Percentiles rank a stretch among this genome's conserved stretches.
phyloP scores from a whole-genome alignment of 305 asterid species.

The Fraxinus floribunda region DNA sequence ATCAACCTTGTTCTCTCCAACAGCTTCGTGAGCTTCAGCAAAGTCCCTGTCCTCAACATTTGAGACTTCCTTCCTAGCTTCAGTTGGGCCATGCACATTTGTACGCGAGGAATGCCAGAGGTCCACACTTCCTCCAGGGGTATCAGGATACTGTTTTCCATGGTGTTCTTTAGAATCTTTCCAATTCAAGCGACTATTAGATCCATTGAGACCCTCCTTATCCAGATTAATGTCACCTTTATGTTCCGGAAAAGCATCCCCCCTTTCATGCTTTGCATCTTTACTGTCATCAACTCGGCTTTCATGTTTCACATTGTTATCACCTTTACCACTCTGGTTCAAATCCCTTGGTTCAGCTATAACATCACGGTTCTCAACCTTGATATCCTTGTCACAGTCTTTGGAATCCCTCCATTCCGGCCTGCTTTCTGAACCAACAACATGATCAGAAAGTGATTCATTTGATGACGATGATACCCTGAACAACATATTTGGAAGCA shows the following conservation, averaged over 20 bases:
- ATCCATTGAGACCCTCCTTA: constrained; percentile 57
- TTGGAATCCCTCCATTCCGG: constrained; percentile 62
- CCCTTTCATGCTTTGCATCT: constrained; percentile 44
- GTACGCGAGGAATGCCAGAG: constrained; percentile 56
- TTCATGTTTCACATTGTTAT: constrained; percentile 59
- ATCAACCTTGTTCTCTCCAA: constrained; percentile 83
- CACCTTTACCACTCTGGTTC: constrained; percentile 55
- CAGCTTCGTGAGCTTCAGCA: constrained; percentile 70
- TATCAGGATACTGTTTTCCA: constrained; percentile 58
- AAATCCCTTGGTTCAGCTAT: constrained; percentile 66
- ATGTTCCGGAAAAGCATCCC: constrained; percentile 39
- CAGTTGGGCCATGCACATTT: constrained; percentile 51
- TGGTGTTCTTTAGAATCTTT: constrained; percentile 70
- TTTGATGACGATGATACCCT: constrained; percentile 53
- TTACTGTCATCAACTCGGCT: constrained; percentile 45
- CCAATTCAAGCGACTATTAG: constrained; percentile 55
- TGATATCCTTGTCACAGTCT: constrained; percentile 51
- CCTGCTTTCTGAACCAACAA: constrained; percentile 55
- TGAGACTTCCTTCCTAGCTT: constrained; percentile 55
- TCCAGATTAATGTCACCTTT: constrained; percentile 49
- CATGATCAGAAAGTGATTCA: constrained; percentile 61
- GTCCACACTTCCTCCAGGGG: constrained; percentile 55
- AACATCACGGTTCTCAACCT: constrained; percentile 60
- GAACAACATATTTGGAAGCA: constrained; percentile 57
- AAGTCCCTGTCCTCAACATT: constrained; percentile 51